Base-by-base conservation (phyloP, 225 moss, liverwort and hornwort genomes). In the Thuidium tamariscinum region DNA sequence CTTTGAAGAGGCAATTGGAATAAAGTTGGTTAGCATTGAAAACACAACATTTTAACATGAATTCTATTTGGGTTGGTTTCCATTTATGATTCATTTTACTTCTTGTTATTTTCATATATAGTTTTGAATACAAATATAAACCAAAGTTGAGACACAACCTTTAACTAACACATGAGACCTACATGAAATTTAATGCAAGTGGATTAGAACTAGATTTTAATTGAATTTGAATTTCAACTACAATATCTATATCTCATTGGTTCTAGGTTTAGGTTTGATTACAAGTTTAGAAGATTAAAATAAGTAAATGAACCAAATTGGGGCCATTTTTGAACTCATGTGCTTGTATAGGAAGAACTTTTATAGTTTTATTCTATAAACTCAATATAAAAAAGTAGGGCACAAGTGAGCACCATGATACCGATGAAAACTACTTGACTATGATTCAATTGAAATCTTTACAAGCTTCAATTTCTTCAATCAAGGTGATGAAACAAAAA, bases 131-230 rank as follows among this genome's bases (percentile, higher is more conserved):
- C 3, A 8, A 34, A 51, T 1, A 11, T 8, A 4, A 74, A 34
- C 2, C 18, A 3, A 29, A 16, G 10, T 10, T 16, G 3, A 3
- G 2, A 9, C 0, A 42, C 0, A 27, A 3, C 29, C 16, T 27
- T 71, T 8, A 71, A 16, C 17, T 27, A 5, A 10, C 10, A 16
- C 9, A 27, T 13, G 5, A 67, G 37, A 22, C 6, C 21, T 36
- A 36, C 2, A 66, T 11, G 9, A 10, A 20, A 36, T 66, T 36
- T 9, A 37, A 37, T 66, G 2, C 66, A 21, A 36, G 37, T 21
- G 20, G 3, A 66, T 11, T 36, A 66, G 21, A 6, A 21, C 37
- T 66, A 66, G 21, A 3, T 21, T 64, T 16, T 4, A 36, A 65
- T 65, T 65, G n/a, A n/a, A n/a, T n/a, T n/a, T n/a, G 2, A 36